phyloP scores from a whole-genome alignment of 768 basidiomycete genomes.

The Termitomyces sp. region DNA sequence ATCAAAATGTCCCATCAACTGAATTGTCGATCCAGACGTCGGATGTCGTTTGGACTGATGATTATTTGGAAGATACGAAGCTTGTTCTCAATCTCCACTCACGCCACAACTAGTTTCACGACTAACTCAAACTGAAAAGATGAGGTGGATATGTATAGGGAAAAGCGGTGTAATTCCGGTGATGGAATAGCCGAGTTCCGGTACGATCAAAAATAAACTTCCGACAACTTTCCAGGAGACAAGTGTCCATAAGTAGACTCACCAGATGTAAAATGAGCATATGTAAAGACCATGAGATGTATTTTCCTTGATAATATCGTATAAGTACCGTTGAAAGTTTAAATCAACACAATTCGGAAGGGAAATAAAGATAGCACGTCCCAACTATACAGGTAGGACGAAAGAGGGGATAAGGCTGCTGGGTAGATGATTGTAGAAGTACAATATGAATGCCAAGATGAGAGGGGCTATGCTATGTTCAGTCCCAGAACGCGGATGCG shows the following conservation, averaged over 20 bases:
- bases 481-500: neutral
- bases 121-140: neutral
- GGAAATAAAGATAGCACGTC: conserved; percentile 9
- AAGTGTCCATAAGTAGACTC: too few species aligned
- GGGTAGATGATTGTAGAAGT: conserved; percentile 9
- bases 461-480: neutral
- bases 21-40: too few species aligned
- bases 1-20: too few species aligned
- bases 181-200: neutral
- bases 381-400: neutral
- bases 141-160: too few species aligned
- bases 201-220: neutral
- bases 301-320: neutral
- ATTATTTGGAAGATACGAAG: too few species aligned
- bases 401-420: neutral
- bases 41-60: too few species aligned
- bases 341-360: neutral
- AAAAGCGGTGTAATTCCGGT: neutral
- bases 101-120: neutral
- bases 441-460: conserved; percentile 5
- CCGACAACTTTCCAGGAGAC: too few species aligned
- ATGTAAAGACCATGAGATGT: neutral
- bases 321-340: conserved; percentile 1
- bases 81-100: too few species aligned
- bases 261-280: too few species aligned